A percentile compares a stretch with the other conserved stretches of the same genome.
Evolutionary conservation across 768 basidiomycete species (phyloP).

Genomic region (Naganishia onofrii): DNA sequence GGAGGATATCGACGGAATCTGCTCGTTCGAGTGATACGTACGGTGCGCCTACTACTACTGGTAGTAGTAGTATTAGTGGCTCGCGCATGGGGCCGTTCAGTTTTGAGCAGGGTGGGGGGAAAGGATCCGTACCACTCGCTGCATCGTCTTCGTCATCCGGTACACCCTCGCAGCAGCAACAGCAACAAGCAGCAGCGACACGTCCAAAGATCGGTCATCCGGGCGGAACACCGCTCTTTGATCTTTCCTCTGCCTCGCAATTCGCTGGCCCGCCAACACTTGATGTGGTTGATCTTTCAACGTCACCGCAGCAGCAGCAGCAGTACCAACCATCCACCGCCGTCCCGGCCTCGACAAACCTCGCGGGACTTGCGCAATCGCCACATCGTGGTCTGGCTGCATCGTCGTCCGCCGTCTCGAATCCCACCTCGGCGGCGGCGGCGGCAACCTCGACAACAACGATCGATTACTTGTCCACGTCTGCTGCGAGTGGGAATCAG

Average conservation of each 20-base stretch:
- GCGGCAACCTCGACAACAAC: slow-evolving; percentile 2
- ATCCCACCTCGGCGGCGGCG: too few species aligned
- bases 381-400: background rate
- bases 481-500: background rate
- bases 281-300: background rate
- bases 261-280: background rate
- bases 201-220: slow-evolving; percentile 12
- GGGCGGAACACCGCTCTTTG: slow-evolving; percentile 20
- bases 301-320: background rate
- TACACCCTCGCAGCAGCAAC: background rate
- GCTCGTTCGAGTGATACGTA: slow-evolving; percentile 3
- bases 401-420: background rate
- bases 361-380: background rate
- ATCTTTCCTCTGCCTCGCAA: background rate
- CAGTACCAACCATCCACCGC: background rate
- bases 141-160: background rate
- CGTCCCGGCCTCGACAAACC: background rate
- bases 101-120: background rate
- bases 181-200: too few species aligned
- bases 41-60: too few species aligned
- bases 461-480: background rate
- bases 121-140: background rate
- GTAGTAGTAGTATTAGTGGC: background rate
- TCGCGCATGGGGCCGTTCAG: background rate
- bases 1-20: slow-evolving; percentile 7